These are phyloP conservation scores for Penicillium arizonense DNA, from an alignment of 495 filamentous ascomycete species.

Conservation along the genomic window DNA sequence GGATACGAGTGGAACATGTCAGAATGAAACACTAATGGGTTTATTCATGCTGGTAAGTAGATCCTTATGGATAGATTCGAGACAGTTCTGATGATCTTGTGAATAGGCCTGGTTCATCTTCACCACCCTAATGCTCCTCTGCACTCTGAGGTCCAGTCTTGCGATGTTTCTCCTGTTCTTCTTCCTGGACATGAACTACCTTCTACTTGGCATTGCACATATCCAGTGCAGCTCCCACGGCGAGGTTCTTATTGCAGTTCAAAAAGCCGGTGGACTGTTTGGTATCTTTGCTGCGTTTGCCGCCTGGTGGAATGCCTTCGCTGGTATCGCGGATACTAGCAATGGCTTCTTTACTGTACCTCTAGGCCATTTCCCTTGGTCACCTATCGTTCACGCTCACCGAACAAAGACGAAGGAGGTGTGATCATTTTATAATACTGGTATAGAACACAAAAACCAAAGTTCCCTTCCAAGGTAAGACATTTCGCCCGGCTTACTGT, in stretches of 20 bases:
- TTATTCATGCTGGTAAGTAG: slow-evolving; percentile 67
- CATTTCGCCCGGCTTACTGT: too few relatives aligned
- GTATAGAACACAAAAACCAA: too few relatives aligned
- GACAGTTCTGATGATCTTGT: background rate
- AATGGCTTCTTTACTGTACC: slow-evolving; percentile 85
- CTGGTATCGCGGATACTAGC: slow-evolving; percentile 72
- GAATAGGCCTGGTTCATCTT: slow-evolving; percentile 86
- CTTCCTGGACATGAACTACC: slow-evolving; percentile 69
- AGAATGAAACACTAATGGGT: slow-evolving; percentile 58
- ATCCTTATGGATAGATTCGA: background rate
- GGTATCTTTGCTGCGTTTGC: slow-evolving; percentile 76
- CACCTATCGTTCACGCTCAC: slow-evolving; percentile 13
- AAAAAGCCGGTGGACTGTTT: slow-evolving; percentile 73
- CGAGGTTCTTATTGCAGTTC: slow-evolving; percentile 41
- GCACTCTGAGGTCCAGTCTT: slow-evolving; percentile 80
- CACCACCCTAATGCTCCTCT: slow-evolving; percentile 74
- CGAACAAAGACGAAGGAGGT: slow-evolving; percentile 15
- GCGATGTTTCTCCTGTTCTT: slow-evolving; percentile 89
- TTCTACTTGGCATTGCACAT: slow-evolving; percentile 71
- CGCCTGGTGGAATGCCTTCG: slow-evolving; percentile 88
- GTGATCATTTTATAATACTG: background rate
- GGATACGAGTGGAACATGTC: slow-evolving; percentile 34
- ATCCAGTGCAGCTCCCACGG: slow-evolving; percentile 42
- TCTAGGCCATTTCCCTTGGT: slow-evolving; percentile 86
- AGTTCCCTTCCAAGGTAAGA: too few relatives aligned